A percentile compares a stretch with the other conserved stretches of the same genome.
These are phyloP conservation scores for Elsinoe perseae DNA, from an alignment of 2,329 filamentous ascomycete genomes.

Conservation along the genomic window DNA sequence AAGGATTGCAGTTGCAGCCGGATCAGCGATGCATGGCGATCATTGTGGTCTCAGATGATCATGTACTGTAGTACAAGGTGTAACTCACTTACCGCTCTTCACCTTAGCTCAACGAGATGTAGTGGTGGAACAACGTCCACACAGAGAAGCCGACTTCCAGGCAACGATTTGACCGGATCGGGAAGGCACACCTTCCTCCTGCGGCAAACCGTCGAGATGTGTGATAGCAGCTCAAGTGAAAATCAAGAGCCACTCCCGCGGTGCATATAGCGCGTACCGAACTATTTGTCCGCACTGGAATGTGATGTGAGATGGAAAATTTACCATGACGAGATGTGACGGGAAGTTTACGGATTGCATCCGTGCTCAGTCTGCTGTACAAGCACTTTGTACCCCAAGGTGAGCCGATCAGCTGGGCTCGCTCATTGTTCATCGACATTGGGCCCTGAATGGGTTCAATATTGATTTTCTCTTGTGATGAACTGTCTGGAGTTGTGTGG, in stretches of 20 bases:
- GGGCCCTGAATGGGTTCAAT: neutral
- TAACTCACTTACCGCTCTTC: neutral
- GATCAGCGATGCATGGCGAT: slow-evolving; percentile 6
- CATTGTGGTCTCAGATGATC: neutral
- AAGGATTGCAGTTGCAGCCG: neutral
- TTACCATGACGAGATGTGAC: neutral
- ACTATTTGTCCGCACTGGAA: neutral
- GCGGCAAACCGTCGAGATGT: neutral
- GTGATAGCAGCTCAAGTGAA: neutral
- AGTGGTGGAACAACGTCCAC: neutral
- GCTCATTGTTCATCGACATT: too few species aligned
- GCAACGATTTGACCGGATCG: neutral
- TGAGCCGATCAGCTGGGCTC: slow-evolving; percentile 9
- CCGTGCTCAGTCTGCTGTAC: neutral
- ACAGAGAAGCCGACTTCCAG: neutral
- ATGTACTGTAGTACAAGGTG: neutral
- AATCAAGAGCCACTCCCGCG: neutral
- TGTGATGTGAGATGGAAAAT: neutral
- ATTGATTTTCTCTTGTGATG: neutral
- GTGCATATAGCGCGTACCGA: neutral
- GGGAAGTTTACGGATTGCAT: neutral
- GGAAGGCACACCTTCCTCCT: neutral
- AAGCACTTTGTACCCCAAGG: neutral
- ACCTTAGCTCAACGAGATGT: neutral
- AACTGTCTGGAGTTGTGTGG: neutral